These are phyloP conservation scores for Colletotrichum coccodes DNA, from an alignment of 2,329 filamentous ascomycete species.

Conservation along the genomic window DNA sequence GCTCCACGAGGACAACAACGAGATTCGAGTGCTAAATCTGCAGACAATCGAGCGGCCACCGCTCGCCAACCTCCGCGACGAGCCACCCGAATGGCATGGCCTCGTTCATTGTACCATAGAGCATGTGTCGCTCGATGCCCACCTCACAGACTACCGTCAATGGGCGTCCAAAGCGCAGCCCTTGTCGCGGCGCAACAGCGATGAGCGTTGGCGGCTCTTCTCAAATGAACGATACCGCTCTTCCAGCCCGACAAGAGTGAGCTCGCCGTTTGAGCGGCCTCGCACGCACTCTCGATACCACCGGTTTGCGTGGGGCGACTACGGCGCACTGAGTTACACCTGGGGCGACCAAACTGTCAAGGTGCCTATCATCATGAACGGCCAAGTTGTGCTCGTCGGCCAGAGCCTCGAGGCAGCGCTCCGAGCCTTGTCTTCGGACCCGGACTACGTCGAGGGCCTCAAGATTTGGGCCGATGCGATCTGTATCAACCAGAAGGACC, in stretches of 20 bases:
- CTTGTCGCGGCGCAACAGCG: slow-evolving; percentile 11
- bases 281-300: slow-evolving; percentile 17
- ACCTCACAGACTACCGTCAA: slow-evolving; percentile 5
- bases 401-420: slow-evolving; percentile 17
- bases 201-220: slow-evolving; percentile 19
- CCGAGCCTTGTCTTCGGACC: slow-evolving; percentile 16
- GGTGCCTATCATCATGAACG: slow-evolving; percentile 14
- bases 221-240: slow-evolving; percentile 22
- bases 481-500: slow-evolving; percentile 36
- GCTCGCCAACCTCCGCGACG: slow-evolving; percentile 12
- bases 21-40: slow-evolving; percentile 21
- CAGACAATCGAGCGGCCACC: slow-evolving; percentile 15
- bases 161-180: not conserved
- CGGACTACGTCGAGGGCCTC: slow-evolving; percentile 14
- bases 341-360: slow-evolving; percentile 16
- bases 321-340: slow-evolving; percentile 20
- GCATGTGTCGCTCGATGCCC: slow-evolving; percentile 19
- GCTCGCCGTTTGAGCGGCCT: slow-evolving; percentile 10
- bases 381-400: slow-evolving; percentile 9
- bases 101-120: slow-evolving; percentile 20
- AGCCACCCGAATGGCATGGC: slow-evolving; percentile 21
- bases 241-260: not conserved
- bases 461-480: slow-evolving; percentile 36
- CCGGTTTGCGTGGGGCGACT: slow-evolving; percentile 23
- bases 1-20: slow-evolving; percentile 9